Base-by-base conservation (phyloP, 202 grass and related monocot genomes). In the Panicum virgatum region DNA sequence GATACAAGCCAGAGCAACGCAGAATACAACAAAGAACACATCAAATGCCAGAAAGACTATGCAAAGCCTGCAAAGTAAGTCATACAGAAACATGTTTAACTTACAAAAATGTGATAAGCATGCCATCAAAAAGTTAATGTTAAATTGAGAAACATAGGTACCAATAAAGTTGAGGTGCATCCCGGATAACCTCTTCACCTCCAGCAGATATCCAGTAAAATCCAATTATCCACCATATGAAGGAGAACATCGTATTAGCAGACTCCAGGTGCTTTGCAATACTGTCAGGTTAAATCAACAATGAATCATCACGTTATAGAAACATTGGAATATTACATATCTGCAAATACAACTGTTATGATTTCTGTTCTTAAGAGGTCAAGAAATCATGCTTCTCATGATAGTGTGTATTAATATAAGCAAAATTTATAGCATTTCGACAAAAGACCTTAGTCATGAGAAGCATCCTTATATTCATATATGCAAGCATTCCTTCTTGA, bases 11-110 rank as follows among this genome's bases (percentile, higher is more conserved):
- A 97, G 54, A 43, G 88, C 78, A 66, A 91, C 73, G 12, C 94
- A 97, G 64, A 97, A 91, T 40, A 97, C 84, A 73, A 91, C 90
- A 79, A 91, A 97, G 72, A 97, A 93, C 26, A 93, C 87, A 77
- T 97, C 94, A 64, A 93, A 97, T 44, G 91, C 88, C 82, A 97
- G 84, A 86, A 93, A 93, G 65, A 97, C 86, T 73, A 97, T 84
- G 73, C 87, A 88, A 73, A 97, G 85, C 94, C 94, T 97, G 87
- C 62, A 84, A 77, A 69, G 8, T 0, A 86, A 50, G 72, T 47
- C 40, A 76, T 38, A 87, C 0, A 1, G 11, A 82, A 71, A 82
- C 2, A 53, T 46, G 52, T 63, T 77, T 53, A 76, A 11, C 32
- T 50, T 36, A 36, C 20, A 63, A 76, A 45, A 43, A 82, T 27